Base-by-base conservation (phyloP, 495 filamentous ascomycete species). In the Hypoxylon trugodes region DNA sequence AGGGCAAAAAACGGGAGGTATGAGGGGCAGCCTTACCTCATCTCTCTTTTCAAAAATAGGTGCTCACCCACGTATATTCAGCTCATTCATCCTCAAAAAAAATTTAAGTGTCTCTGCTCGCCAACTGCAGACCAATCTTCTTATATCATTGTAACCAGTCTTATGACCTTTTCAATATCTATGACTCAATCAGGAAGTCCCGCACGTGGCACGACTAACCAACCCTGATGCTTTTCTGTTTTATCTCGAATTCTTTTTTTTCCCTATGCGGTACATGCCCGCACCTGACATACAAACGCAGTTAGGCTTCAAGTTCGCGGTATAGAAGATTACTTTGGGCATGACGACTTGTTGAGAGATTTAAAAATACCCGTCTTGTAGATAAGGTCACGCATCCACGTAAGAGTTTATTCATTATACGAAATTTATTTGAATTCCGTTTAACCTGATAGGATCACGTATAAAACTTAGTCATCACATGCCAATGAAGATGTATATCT, bases 191-290 rank as follows among this genome's bases (percentile, higher is more conserved):
- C 33, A 37, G 61, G 55, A 61, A 61, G 50, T 37, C 16, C 38
- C 32, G 57, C 59, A 68, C 65, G 61, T 63, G 65, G 59, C 59
- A 59, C 53, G 38, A 60, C 37, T 63, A 30, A 60, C 36, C 26
- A 46, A 26, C 37, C 19, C 22, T 40, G 12, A 19, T 19, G n/a
- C n/a, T n/a, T n/a, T n/a, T n/a, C n/a, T n/a, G n/a, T n/a, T n/a
- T n/a, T n/a, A n/a, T n/a, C n/a, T n/a, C n/a, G n/a, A n/a, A n/a
- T n/a, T n/a, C n/a, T 38, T 6, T 26, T 26, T 22, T 22, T 25
- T 25, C 10, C 8, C 24, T 13, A 10, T 35, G 10, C 4, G 4
- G 2, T 37, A 33, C 10, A 21, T 37, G 24, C 28, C 0, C 25
- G 30, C 1, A 33, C 53, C 28, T 36, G 16, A 53, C 18, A 9